Conservation (phyloP, 2,329 filamentous ascomycete genomes). For the Westerdykella ornata region DNA sequence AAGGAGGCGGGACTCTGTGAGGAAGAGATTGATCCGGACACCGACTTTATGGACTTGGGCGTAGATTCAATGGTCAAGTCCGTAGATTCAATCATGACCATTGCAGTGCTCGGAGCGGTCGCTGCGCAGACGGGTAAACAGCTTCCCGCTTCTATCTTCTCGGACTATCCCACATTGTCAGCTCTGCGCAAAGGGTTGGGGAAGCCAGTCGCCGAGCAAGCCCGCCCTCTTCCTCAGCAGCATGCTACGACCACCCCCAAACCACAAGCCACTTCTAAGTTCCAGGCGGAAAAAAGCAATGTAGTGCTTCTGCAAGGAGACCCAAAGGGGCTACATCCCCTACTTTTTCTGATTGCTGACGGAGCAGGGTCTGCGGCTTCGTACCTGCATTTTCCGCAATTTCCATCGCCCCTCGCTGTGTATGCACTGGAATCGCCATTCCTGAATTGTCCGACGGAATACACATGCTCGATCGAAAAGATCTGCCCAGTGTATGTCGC, state of each 20-base stretch:
- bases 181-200: too few species aligned
- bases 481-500: neutral
- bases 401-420: neutral
- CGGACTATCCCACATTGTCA: constrained; percentile 44
- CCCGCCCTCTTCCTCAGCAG: too few species aligned
- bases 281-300: too few species aligned
- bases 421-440: neutral
- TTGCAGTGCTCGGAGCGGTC: constrained; percentile 17
- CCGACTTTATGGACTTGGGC: constrained; percentile 15
- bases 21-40: constrained; percentile 13
- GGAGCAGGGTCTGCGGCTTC: constrained; percentile 44
- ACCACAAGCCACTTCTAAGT: too few species aligned
- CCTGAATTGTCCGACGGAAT: neutral
- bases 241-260: too few species aligned
- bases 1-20: too few species aligned
- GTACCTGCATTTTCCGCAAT: constrained; percentile 38
- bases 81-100: constrained; percentile 20
- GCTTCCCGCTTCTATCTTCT: constrained; percentile 38
- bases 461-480: neutral
- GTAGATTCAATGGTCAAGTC: constrained; percentile 27
- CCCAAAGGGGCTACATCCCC: neutral
- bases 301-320: neutral
- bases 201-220: too few species aligned
- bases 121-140: constrained; percentile 10
- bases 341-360: constrained; percentile 46